Evolutionary conservation across 306 rosid genomes (phyloP).

Genomic region (Begonia loranthoides): DNA sequence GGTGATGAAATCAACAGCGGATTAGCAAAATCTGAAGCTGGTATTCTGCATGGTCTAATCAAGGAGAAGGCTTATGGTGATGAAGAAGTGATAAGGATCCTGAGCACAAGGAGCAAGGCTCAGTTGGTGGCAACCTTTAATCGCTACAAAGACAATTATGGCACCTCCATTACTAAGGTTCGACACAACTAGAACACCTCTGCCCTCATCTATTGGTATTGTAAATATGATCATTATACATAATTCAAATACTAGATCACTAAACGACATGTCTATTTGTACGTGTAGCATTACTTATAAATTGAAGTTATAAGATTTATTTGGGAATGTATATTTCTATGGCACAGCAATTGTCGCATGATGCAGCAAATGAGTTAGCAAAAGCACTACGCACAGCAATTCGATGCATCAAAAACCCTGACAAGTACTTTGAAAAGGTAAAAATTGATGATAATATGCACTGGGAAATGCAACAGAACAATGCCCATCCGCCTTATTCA

Average conservation of each 20-base stretch:
- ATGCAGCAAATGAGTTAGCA: conserved; percentile 19
- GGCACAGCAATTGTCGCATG: conserved; percentile 19
- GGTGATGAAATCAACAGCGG: conserved; percentile 24
- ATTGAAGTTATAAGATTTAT: not conserved
- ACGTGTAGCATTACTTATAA: not conserved
- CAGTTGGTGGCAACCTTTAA: conserved; percentile 37
- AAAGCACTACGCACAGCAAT: conserved; percentile 19
- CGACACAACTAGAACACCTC: not conserved
- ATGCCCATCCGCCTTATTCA: too few species aligned
- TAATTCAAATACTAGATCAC: not conserved
- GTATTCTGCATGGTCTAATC: conserved; percentile 11
- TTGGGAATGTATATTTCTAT: not conserved
- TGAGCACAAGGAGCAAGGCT: conserved; percentile 41
- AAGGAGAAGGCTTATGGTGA: conserved; percentile 18
- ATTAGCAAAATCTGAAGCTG: conserved; percentile 26
- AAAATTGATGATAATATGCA: too few species aligned
- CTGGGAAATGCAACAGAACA: not conserved
- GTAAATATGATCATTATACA: not conserved
- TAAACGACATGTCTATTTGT: too few species aligned
- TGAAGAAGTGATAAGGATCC: conserved; percentile 35
- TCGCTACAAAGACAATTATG: conserved; percentile 21
- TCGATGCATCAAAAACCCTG: conserved; percentile 30
- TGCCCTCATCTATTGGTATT: not conserved
- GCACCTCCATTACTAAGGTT: conserved; percentile 38
- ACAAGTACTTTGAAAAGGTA: conserved; percentile 39